Evolutionary conservation across 352 stramenopile genomes (phyloP).

Genomic region (Pythium angustatum): DNA sequence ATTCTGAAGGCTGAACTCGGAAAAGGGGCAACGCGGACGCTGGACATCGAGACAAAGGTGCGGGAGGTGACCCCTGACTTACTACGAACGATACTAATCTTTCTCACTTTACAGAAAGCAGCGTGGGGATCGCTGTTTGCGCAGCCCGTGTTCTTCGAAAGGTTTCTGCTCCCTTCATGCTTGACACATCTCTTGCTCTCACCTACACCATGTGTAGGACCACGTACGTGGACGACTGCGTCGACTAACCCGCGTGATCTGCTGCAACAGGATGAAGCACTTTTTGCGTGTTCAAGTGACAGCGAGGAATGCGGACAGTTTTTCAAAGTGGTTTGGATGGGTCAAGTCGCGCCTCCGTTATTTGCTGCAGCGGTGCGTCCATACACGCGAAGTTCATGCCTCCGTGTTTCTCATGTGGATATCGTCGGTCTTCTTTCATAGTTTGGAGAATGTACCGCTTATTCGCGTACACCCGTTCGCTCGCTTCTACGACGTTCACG

Average conservation of each 20-base stretch:
- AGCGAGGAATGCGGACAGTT: constrained; percentile 47
- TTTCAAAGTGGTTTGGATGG: constrained; percentile 85
- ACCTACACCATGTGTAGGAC: not conserved
- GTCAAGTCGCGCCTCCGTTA: constrained; percentile 83
- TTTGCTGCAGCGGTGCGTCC: constrained; percentile 68
- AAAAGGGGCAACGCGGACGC: constrained; percentile 54
- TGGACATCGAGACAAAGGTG: constrained; percentile 87
- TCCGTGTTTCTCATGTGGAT: constrained; percentile 6
- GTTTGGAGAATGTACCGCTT: constrained; percentile 59
- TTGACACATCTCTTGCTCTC: not conserved
- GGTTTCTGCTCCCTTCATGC: constrained; percentile 37
- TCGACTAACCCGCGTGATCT: too few species aligned
- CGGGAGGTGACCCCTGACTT: too few species aligned
- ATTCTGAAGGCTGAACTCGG: constrained; percentile 91
- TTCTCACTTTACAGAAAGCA: constrained; percentile 43
- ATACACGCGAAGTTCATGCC: not conserved
- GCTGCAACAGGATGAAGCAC: constrained; percentile 68
- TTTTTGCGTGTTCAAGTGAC: constrained; percentile 83
- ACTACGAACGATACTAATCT: not conserved
- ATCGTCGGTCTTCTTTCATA: constrained; percentile 16
- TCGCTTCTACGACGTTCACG: constrained; percentile 77
- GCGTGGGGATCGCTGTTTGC: constrained; percentile 83
- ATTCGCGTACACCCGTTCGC: constrained; percentile 75
- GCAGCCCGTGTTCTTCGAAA: constrained; percentile 71
- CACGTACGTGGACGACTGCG: too few species aligned